phyloP scores from a whole-genome alignment of 768 basidiomycete species.

The Gautieria morchelliformis region DNA sequence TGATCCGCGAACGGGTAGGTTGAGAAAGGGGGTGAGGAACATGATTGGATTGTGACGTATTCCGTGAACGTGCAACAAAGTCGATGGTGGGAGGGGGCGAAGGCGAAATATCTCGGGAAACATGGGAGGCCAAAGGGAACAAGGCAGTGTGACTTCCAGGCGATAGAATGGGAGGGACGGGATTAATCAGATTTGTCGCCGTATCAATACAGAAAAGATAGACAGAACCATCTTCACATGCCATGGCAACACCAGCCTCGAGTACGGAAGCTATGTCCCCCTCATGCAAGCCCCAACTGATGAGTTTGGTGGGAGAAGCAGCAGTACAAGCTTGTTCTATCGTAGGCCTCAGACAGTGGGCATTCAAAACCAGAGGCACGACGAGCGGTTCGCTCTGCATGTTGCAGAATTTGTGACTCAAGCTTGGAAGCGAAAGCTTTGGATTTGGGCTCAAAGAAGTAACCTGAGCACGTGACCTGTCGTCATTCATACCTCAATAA shows the following conservation, averaged over 20 bases:
- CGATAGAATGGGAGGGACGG: not conserved
- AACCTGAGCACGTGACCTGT: not conserved
- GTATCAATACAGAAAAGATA: slow-evolving; percentile 19
- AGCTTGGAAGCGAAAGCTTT: not conserved
- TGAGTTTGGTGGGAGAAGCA: not conserved
- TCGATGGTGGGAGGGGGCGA: slow-evolving; percentile 12
- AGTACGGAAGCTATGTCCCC: not conserved
- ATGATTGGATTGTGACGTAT: slow-evolving; percentile 16
- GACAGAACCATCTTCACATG: slow-evolving; percentile 29
- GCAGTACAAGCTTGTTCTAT: not conserved
- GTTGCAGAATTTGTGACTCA: not conserved
- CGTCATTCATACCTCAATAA: not conserved
- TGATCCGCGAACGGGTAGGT: slow-evolving; percentile 51
- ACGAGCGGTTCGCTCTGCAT: slow-evolving; percentile 7
- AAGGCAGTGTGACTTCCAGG: not conserved
- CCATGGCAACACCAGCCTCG: slow-evolving; percentile 20
- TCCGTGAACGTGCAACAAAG: not conserved
- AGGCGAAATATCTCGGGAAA: slow-evolving; percentile 26
- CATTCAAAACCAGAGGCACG: not conserved
- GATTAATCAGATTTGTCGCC: not conserved
- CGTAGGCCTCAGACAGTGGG: not conserved
- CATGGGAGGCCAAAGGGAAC: slow-evolving; percentile 5
- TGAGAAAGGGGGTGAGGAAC: slow-evolving; percentile 35
- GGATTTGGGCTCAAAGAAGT: not conserved
- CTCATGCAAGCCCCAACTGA: slow-evolving; percentile 1